Percentiles rank a stretch among this genome's conserved stretches.
phyloP scores from a whole-genome alignment of 352 stramenopile genomes.

The Aphanomyces astaci region DNA sequence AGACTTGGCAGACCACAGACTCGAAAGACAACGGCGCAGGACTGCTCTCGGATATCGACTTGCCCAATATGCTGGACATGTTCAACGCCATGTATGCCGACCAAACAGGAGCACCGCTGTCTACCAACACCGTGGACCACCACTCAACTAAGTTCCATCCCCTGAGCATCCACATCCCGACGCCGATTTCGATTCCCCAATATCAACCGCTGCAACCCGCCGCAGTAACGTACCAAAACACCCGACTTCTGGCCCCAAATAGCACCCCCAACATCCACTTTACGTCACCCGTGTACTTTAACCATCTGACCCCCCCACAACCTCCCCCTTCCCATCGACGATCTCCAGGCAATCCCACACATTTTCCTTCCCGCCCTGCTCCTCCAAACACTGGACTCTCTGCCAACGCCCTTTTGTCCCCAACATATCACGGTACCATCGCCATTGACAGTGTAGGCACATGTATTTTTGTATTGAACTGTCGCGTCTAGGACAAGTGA shows the following conservation, averaged over 20 bases:
- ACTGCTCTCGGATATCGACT: constrained; percentile 25
- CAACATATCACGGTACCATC: constrained; percentile 26
- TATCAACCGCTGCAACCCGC: constrained; percentile 8
- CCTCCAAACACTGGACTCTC: constrained; percentile 34
- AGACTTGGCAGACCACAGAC: neutral
- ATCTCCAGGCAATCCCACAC: no score
- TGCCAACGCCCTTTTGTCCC: constrained; percentile 33
- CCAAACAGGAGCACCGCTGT: neutral
- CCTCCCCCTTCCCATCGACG: constrained; percentile 25
- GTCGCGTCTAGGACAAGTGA: constrained; percentile 27
- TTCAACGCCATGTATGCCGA: constrained; percentile 64
- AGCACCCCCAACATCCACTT: constrained; percentile 19
- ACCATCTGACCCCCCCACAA: neutral
- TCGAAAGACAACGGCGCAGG: neutral
- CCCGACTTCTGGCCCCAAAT: neutral
- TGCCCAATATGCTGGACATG: constrained; percentile 54
- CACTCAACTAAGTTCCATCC: constrained; percentile 15
- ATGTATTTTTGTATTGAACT: constrained; percentile 42
- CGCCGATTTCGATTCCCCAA: constrained; percentile 26
- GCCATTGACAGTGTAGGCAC: constrained; percentile 44
- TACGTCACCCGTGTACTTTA: constrained; percentile 9
- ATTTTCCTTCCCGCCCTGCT: no score
- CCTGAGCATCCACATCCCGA: constrained; percentile 34
- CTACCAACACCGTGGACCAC: neutral
- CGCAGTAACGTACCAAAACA: constrained; percentile 13